Evolutionary conservation across 2,329 filamentous ascomycete species (phyloP).

Genomic region (Lasiodiplodia theobromae): DNA sequence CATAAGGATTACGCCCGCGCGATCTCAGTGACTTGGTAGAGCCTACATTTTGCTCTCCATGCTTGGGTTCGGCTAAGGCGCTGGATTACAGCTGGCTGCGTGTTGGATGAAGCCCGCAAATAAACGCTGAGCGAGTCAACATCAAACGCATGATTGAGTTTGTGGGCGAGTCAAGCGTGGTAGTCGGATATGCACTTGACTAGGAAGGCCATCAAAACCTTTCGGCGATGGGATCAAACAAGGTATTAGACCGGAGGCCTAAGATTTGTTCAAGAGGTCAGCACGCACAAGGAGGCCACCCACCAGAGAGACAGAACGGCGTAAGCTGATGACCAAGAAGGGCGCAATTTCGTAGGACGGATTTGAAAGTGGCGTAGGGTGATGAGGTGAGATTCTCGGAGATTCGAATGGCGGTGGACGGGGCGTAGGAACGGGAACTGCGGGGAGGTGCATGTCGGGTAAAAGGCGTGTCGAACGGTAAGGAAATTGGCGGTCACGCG

Average conservation of each 20-base stretch:
- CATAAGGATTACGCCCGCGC: background rate
- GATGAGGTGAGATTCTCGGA: background rate
- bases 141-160: background rate
- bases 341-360: background rate
- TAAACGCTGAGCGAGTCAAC: background rate
- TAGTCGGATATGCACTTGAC: background rate
- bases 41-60: background rate
- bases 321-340: background rate
- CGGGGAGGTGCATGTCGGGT: slow-evolving; percentile 19
- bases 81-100: background rate
- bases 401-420: background rate
- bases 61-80: background rate
- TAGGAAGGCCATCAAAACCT: background rate
- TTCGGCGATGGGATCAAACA: background rate
- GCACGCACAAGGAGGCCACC: background rate
- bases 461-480: slow-evolving; percentile 1
- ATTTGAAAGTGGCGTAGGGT: background rate
- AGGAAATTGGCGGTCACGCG: slow-evolving; percentile 14
- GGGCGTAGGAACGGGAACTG: slow-evolving; percentile 9
- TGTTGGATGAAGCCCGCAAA: background rate
- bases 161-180: background rate
- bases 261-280: background rate
- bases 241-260: background rate
- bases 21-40: background rate
- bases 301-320: background rate